A percentile compares a stretch with the other conserved stretches of the same genome.
Conservation (phyloP, 345 rosid genomes). For the Turnera subulata region DNA sequence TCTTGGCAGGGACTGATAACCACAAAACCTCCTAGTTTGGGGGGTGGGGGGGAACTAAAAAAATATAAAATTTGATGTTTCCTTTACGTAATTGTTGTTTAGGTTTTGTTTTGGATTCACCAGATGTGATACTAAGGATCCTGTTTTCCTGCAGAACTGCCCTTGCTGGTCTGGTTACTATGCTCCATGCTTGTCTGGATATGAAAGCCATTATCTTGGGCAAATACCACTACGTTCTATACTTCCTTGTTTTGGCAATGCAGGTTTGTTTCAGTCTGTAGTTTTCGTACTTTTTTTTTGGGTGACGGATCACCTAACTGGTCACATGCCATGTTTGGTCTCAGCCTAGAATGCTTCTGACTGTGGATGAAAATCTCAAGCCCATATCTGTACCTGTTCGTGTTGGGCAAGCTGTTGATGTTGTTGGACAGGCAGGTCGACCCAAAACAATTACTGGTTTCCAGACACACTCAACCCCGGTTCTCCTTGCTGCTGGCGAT, state of each 20-base stretch:
- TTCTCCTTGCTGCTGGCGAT: conserved; percentile 92
- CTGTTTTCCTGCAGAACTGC: conserved; percentile 49
- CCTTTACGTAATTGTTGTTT: no score
- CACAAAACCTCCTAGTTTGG: neutral
- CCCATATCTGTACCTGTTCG: conserved; percentile 81
- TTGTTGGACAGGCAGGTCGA: conserved; percentile 94
- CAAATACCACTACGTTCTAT: conserved; percentile 83
- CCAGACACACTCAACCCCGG: conserved; percentile 94
- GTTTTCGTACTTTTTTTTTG: neutral
- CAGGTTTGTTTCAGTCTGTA: conserved; percentile 49
- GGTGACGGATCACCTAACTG: neutral
- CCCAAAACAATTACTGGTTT: conserved; percentile 96
- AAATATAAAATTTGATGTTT: no score
- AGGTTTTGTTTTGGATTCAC: neutral
- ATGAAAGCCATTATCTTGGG: conserved; percentile 77
- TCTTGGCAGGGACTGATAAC: neutral
- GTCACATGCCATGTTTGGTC: conserved; percentile 1
- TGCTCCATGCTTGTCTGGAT: conserved; percentile 89
- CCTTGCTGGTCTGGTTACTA: conserved; percentile 77
- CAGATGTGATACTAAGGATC: conserved; percentile 15
- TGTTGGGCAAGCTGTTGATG: conserved; percentile 96
- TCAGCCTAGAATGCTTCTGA: conserved; percentile 96
- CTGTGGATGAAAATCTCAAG: conserved; percentile 79
- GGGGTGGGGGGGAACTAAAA: conserved; percentile 1
- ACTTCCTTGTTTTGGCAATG: conserved; percentile 91